Evolutionary conservation across 2,329 filamentous ascomycete species (phyloP).

Genomic region (Byssothecium circinans): DNA sequence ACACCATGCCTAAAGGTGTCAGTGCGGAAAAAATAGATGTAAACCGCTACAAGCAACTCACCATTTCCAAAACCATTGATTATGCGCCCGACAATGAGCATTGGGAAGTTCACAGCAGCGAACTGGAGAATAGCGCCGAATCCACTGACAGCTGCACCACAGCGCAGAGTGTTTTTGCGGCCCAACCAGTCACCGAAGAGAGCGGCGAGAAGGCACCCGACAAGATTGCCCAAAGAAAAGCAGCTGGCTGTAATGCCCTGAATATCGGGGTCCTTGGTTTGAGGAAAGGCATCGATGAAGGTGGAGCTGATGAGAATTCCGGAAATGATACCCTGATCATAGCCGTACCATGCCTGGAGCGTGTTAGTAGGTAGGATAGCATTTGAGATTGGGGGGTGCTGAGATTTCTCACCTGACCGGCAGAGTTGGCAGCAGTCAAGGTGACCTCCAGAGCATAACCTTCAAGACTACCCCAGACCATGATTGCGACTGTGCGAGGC

Average conservation of each 20-base stretch:
- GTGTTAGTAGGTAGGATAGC: not conserved
- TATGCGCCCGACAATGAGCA: constrained; percentile 15
- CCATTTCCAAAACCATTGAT: constrained; percentile 19
- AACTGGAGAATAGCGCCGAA: constrained; percentile 23
- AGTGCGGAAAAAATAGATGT: not conserved
- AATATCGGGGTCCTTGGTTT: constrained; percentile 20
- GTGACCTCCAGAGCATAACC: constrained; percentile 24
- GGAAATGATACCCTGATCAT: constrained; percentile 17
- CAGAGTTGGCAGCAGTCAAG: constrained; percentile 23
- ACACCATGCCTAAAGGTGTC: constrained; percentile 8
- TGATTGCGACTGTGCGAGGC: not conserved
- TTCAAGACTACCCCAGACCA: constrained; percentile 14
- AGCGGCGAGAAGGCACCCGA: constrained; percentile 19
- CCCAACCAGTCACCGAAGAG: constrained; percentile 19
- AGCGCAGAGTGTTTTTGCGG: constrained; percentile 21
- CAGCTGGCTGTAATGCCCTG: constrained; percentile 27
- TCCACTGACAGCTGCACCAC: constrained; percentile 14
- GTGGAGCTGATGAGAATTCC: constrained; percentile 20
- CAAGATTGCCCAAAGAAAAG: constrained; percentile 22
- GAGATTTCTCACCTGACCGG: constrained; percentile 13
- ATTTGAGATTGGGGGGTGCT: not conserved
- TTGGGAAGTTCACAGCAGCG: constrained; percentile 10
- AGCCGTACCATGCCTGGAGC: constrained; percentile 16
- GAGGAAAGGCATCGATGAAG: constrained; percentile 23
- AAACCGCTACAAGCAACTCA: not conserved